Base-by-base conservation (phyloP, 139 green algal genomes). In the Closterium sp. region DNA sequence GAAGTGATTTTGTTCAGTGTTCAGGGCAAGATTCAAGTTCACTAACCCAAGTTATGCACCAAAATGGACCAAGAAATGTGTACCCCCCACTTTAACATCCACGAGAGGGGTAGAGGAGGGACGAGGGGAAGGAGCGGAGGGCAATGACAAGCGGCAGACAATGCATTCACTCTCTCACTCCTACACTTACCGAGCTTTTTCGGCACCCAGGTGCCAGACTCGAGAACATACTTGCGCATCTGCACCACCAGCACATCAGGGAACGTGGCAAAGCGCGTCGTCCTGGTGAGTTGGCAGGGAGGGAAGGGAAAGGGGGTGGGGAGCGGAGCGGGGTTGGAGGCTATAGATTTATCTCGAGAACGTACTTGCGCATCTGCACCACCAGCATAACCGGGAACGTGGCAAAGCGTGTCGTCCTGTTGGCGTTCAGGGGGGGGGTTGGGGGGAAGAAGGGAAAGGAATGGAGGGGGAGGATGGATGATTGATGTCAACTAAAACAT, bases 301-400 rank as follows among this genome's bases (percentile, higher is more conserved):
- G 38, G 38, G 38, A 50, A 50, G 38, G 13, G 38, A 50, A 50
- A n/a, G n/a, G 38, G 38, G 11, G 38, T 50, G 38, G 38, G 38
- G 13, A 50, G 38, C n/a, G 38, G 38, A 50, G 38, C 7, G 38
- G 38, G 38, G 38, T 50, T 50, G 7, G 38, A 50, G 38, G 38
- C 13, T 50, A 17, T 9, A 50, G 13, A 9, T 17, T 50, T 50
- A 50, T 50, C 38, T 93, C 96, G 28, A 97, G 88, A 85, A 97
- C 98, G 94, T 97, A 98, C 89, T 97, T 96, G 32, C 96, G 95
- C 91, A 99, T 92, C 84, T 97, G 95, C 42, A 99, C 87, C 92
- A 99, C 95, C 84, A 99, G 96, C 91, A 97, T 98, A 10, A 96
- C 95, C 4, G 98, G 98, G 92, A 99, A 98, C 79, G 96, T 96